These are phyloP conservation scores for Terfezia claveryi DNA, from an alignment of 495 filamentous ascomycete genomes.

Conservation along the genomic window DNA sequence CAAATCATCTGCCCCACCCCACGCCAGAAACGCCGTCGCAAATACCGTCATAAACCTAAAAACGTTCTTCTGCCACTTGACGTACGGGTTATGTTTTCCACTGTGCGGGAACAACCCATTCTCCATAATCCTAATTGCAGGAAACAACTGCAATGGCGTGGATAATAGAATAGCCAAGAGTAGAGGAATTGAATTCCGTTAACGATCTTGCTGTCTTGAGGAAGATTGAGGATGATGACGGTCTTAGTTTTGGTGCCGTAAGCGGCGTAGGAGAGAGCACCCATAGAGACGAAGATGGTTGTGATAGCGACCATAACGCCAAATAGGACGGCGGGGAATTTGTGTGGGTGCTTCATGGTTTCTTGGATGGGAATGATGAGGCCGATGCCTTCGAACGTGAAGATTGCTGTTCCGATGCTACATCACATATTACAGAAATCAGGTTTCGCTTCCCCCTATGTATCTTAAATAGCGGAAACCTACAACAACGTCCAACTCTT, in stretches of 20 bases:
- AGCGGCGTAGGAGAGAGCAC: slow-evolving; percentile 83
- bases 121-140: slow-evolving; percentile 65
- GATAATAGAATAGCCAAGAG: slow-evolving; percentile 77
- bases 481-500: slow-evolving; percentile 72
- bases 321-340: slow-evolving; percentile 70
- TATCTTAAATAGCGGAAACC: not conserved
- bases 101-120: slow-evolving; percentile 32
- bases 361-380: slow-evolving; percentile 98
- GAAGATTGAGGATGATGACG: slow-evolving; percentile 83
- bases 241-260: slow-evolving; percentile 90
- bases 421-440: not conserved
- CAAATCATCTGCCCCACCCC: slow-evolving; percentile 76
- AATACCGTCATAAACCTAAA: slow-evolving; percentile 85
- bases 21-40: slow-evolving; percentile 65
- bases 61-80: slow-evolving; percentile 97
- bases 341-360: slow-evolving; percentile 71
- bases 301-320: slow-evolving; percentile 88
- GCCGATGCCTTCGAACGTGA: slow-evolving; percentile 94
- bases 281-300: slow-evolving; percentile 71
- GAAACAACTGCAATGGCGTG: slow-evolving; percentile 89
- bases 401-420: slow-evolving; percentile 82
- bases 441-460: no score
- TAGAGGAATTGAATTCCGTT: slow-evolving; percentile 91
- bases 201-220: slow-evolving; percentile 87
- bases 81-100: slow-evolving; percentile 76